A percentile compares a stretch with the other conserved stretches of the same genome.
These are phyloP conservation scores for Cercospora brassicicola DNA, from an alignment of 2,329 filamentous ascomycete species.

Conservation along the genomic window DNA sequence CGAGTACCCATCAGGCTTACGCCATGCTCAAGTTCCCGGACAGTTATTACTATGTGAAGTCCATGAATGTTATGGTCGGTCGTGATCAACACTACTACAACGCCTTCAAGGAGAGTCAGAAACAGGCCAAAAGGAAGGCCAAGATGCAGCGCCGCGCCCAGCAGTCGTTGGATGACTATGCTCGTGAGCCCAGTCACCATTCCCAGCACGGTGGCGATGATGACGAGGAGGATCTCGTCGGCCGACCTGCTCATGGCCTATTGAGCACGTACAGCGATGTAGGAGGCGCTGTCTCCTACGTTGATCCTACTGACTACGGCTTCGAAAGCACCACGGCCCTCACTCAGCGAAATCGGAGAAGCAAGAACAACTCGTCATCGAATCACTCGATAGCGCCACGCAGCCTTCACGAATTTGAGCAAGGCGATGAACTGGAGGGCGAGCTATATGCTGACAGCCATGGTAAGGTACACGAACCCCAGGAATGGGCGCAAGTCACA, in stretches of 20 bases:
- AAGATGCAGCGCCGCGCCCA: conserved; percentile 9
- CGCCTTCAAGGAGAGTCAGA: conserved; percentile 22
- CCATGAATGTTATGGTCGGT: conserved; percentile 69
- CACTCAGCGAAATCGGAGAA: conserved; percentile 16
- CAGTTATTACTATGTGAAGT: conserved; percentile 77
- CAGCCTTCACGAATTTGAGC: conserved; percentile 23
- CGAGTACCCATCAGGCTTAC: conserved; percentile 47
- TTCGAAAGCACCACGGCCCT: conserved; percentile 48
- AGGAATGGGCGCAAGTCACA: conserved; percentile 18
- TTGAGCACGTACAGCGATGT: conserved; percentile 38
- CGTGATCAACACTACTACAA: conserved; percentile 53
- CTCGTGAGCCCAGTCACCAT: conserved; percentile 33
- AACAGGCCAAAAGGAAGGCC: conserved; percentile 22
- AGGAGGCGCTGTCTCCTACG: conserved; percentile 34
- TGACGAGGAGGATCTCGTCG: conserved; percentile 27
- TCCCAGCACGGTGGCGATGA: conserved; percentile 32
- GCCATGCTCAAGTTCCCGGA: conserved; percentile 71
- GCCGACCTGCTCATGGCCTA: conserved; percentile 32
- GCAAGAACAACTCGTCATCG: conserved; percentile 47
- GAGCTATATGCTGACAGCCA: conserved; percentile 39
- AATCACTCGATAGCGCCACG: conserved; percentile 48
- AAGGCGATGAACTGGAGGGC: conserved; percentile 22
- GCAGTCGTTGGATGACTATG: conserved; percentile 30
- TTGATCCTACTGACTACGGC: conserved; percentile 48
- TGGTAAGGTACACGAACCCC: conserved; percentile 34